These are phyloP conservation scores for Rubia balearica DNA, from an alignment of 305 asterid species.

Conservation along the genomic window DNA sequence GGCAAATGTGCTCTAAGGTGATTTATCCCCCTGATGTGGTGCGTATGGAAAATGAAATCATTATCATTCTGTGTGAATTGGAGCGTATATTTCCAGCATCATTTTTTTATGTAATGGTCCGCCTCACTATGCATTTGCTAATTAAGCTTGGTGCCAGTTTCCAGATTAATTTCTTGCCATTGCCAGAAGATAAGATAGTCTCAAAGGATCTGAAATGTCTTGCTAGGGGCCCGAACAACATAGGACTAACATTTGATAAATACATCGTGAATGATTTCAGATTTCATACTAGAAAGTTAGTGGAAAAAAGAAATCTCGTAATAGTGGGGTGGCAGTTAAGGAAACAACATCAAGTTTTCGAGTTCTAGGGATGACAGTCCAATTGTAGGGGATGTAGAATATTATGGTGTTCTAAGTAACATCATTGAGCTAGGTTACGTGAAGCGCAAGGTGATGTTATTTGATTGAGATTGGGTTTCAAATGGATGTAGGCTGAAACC, in stretches of 20 bases:
- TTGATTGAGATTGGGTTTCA: constrained; percentile 2
- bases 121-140: neutral
- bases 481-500: neutral
- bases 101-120: neutral
- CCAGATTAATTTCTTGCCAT: no score
- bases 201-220: no score
- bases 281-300: no score
- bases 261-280: no score
- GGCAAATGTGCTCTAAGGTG: neutral
- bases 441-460: neutral
- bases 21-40: neutral
- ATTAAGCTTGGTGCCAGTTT: neutral
- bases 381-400: neutral
- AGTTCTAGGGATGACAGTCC: neutral
- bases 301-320: neutral
- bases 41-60: neutral
- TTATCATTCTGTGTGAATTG: neutral
- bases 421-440: neutral
- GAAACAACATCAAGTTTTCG: neutral
- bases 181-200: no score
- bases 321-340: neutral
- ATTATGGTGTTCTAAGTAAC: neutral
- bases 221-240: no score
- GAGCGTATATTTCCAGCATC: neutral
- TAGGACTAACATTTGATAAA: neutral